Evolutionary conservation across 2,329 filamentous ascomycete species (phyloP), one percentile per base, ranked within the genome.

Genomic region (Fusarium sublunatum): DNA sequence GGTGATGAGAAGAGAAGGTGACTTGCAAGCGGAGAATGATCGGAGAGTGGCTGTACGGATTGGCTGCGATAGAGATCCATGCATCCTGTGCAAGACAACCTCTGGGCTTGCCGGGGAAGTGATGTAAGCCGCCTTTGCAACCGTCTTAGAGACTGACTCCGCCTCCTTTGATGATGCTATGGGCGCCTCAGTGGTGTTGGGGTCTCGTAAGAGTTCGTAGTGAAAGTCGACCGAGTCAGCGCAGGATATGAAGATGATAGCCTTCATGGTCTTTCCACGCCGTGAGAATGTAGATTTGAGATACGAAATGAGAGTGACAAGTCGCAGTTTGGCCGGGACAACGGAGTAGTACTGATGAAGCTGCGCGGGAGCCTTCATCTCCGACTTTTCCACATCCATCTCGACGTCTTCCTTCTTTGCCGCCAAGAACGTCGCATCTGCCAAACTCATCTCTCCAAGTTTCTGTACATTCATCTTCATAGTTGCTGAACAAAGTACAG

Each of bases 391-490:
- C 1, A 79, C 78, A 10, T 78, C 79, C 22, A 79, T 77, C 6
- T 78, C 77, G 29, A 81, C 77, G 6, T 80, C 75, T 19, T 79
- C 79, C 67, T 85, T 85, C 29, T 83, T 80, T 0, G 90, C 89
- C 49, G 92, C 89, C 68, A 99, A 90, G 73, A 97, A 92, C 1
- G 92, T 86, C 1, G 95, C 93, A 70, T 98, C 92, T 69, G 96
- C 93, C 74, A 99, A 81, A 80, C 93, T 97, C 78, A 98, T 96
- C 73, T 97, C 93, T 38, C 94, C 93, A 6, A 99, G 81, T 68
- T 91, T 90, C 74, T 98, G 93, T 2, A 98, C 95, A 69, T 94
- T 95, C 88, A 96, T 93, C 79, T 97, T 97, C 88, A 99, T 91
- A 0, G 95, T 99, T 4, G 95, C 95, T 5, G 95, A 99, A 76